Conservation (phyloP, 2,329 filamentous ascomycete genomes). For the Pseudogymnoascus sp. region DNA sequence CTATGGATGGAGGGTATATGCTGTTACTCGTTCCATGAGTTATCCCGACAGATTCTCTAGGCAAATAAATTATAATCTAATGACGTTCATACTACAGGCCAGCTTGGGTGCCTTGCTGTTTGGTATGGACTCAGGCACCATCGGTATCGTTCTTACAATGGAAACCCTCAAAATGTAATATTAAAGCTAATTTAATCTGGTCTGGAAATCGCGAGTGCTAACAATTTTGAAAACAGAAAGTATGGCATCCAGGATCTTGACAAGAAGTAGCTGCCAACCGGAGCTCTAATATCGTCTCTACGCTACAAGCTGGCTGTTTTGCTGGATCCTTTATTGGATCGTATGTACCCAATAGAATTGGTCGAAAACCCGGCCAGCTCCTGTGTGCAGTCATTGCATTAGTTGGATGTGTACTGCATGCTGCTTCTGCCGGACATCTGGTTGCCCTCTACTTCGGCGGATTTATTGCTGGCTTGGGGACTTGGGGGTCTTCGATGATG, state of each 20-base stretch:
- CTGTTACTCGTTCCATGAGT: constrained; percentile 6
- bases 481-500: constrained; percentile 29
- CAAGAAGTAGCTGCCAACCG: not conserved
- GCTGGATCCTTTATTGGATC: constrained; percentile 26
- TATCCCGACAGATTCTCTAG: not conserved
- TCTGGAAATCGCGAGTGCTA: not conserved
- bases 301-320: constrained; percentile 57
- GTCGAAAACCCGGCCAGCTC: constrained; percentile 33
- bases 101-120: constrained; percentile 15
- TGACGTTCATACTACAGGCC: constrained; percentile 6
- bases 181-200: not conserved
- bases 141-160: constrained; percentile 18
- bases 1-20: constrained; percentile 10
- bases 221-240: not conserved
- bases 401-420: constrained; percentile 53
- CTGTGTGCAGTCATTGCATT: constrained; percentile 45
- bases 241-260: not conserved
- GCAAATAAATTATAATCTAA: not conserved
- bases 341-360: not conserved
- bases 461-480: constrained; percentile 37
- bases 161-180: not conserved
- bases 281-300: constrained; percentile 44
- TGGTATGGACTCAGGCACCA: constrained; percentile 22
- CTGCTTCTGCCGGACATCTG: constrained; percentile 35
- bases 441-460: not conserved